These are phyloP conservation scores for Pulveroboletus sp. DNA, from an alignment of 768 basidiomycete species.

Conservation along the genomic window DNA sequence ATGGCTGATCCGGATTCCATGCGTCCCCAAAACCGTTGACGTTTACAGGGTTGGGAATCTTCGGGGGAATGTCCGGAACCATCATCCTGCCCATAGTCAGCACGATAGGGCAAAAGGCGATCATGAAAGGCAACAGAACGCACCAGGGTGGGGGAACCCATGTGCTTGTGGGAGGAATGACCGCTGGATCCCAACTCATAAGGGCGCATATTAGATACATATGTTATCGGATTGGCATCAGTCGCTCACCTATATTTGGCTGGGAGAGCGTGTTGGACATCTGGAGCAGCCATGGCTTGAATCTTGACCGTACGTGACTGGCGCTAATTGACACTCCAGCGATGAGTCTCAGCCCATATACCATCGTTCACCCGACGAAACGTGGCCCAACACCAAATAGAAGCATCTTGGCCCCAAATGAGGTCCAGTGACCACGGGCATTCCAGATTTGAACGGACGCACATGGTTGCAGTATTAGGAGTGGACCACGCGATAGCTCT, in stretches of 20 bases:
- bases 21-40: constrained; percentile 24
- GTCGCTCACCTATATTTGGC: constrained; percentile 17
- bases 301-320: neutral
- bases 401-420: neutral
- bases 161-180: constrained; percentile 21
- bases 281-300: constrained; percentile 20
- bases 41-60: neutral
- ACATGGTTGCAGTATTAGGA: neutral
- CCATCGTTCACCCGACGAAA: neutral
- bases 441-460: neutral
- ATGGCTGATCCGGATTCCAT: constrained; percentile 19
- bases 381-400: neutral
- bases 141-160: constrained; percentile 28
- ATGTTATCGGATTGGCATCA: too few species aligned
- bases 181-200: constrained; percentile 24
- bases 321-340: neutral
- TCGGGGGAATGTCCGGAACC: constrained; percentile 4
- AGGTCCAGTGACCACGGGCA: neutral
- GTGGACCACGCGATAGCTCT: neutral
- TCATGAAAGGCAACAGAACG: neutral
- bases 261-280: constrained; percentile 15
- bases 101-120: neutral
- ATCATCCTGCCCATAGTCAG: constrained; percentile 17
- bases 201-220: neutral
- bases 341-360: neutral